Conservation (phyloP, 148 eudicot species). For the Chenopodium suecicum region DNA sequence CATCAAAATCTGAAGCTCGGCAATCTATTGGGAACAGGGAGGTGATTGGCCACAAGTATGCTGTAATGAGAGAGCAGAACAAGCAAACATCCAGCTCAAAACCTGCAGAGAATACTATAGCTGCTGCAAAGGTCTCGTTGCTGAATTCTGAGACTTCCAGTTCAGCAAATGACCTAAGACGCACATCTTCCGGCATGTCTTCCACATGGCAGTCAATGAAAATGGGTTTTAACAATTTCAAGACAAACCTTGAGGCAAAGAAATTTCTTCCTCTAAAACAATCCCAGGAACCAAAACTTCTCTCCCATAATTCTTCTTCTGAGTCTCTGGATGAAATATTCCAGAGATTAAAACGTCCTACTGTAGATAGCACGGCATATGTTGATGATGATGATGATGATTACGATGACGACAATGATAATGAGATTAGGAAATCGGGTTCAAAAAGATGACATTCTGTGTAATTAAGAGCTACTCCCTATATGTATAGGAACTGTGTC, state of each 20-base stretch:
- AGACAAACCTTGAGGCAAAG: constrained; percentile 62
- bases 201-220: constrained; percentile 82
- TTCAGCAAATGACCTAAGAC: constrained; percentile 27
- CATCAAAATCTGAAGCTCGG: constrained; percentile 49
- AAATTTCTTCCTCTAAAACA: constrained; percentile 58
- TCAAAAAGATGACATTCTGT: constrained; percentile 28
- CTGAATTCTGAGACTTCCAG: constrained; percentile 44
- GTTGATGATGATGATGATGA: constrained; percentile 45
- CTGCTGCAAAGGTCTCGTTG: constrained; percentile 68
- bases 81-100: constrained; percentile 42
- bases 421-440: constrained; percentile 23
- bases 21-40: constrained; percentile 60
- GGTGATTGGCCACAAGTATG: constrained; percentile 70
- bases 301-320: constrained; percentile 56
- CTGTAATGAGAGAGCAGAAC: constrained; percentile 71
- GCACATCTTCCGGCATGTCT: constrained; percentile 55
- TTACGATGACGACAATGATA: constrained; percentile 36
- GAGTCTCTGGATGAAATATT: constrained; percentile 83
- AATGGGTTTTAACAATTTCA: constrained; percentile 62
- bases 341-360: constrained; percentile 70
- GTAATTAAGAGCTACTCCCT: neutral
- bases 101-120: constrained; percentile 44
- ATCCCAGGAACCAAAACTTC: constrained; percentile 39
- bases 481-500: constrained; percentile 23
- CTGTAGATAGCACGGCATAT: constrained; percentile 34